Evolutionary conservation across 2,329 filamentous ascomycete species (phyloP), one percentile per base, ranked within the genome.

Genomic region (Macrophomina tecta): DNA sequence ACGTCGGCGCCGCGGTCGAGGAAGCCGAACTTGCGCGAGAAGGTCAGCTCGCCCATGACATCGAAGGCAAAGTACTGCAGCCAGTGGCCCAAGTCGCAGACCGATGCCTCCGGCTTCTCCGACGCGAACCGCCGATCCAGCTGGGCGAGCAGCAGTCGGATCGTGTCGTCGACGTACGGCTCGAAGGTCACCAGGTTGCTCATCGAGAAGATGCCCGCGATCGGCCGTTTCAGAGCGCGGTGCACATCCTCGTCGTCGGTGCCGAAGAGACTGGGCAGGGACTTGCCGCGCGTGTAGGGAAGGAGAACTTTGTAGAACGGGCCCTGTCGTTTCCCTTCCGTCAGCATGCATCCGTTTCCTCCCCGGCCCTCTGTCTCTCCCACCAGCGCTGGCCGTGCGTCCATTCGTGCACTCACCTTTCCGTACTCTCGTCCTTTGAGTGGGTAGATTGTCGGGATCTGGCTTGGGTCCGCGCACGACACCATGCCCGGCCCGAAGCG

Each of bases 401-500:
- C 18, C 18, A 18, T 18, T 18, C 18, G 18, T 18, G 1, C 18
- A 18, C 18, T 18, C 18, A 18, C 18, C 18, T 18, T 18, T 18
- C 18, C 18, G 18, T 18, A 18, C 18, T 18, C 18, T 18, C 18
- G 18, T 18, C 18, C 18, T 18, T 5, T 38, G 36, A 38, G 11
- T 6, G 5, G 6, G 11, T 94, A 94, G 61, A 94, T 86, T 56
- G 82, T 78, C 36, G 84, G 82, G 63, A 95, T 92, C 2, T 90
- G 91, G 11, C 82, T 83, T 45, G 90, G 89, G 73, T 94, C 91
- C 64, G 89, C 90, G 63, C 95, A 82, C 64, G 89, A 92, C 70
- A 95, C 84, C 71, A 95, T 92, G 72, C 91, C 87, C 0, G 93
- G 93, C 72, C 92, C 90, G 70, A 95, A 90, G 23, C 93, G 86